A percentile compares a stretch with the other conserved stretches of the same genome.
Evolutionary conservation across 1,139 yeast genomes (phyloP).

Genomic region (Wickerhamomyces sp.): DNA sequence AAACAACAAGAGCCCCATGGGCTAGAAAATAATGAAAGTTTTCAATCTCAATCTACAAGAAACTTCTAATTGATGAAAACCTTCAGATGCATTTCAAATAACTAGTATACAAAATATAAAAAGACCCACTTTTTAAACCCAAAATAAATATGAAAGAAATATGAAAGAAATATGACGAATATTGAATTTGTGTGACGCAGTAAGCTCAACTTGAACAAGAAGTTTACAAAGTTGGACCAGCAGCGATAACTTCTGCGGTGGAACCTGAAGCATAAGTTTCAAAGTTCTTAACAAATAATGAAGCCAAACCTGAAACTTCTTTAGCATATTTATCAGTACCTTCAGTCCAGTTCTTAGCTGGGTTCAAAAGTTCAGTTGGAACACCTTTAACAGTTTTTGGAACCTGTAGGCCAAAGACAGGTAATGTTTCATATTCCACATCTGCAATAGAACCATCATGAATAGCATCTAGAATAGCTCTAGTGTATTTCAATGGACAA

Average conservation of each 20-base stretch:
- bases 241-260: slow-evolving; percentile 82
- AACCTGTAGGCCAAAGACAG: slow-evolving; percentile 80
- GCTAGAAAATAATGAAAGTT: slow-evolving; percentile 5
- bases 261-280: slow-evolving; percentile 80
- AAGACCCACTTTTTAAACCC: not conserved
- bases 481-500: slow-evolving; percentile 96
- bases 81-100: not conserved
- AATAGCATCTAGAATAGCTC: slow-evolving; percentile 93
- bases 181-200: not conserved
- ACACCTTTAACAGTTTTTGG: slow-evolving; percentile 83
- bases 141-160: not conserved
- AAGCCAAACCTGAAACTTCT: slow-evolving; percentile 74
- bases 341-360: slow-evolving; percentile 77
- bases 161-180: not conserved
- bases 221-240: slow-evolving; percentile 60
- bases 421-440: slow-evolving; percentile 79
- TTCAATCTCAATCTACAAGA: not conserved
- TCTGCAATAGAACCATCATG: slow-evolving; percentile 85
- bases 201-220: not conserved
- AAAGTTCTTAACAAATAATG: slow-evolving; percentile 81
- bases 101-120: not conserved
- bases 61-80: not conserved
- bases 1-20: slow-evolving; percentile 20
- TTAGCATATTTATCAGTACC: slow-evolving; percentile 61
- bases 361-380: slow-evolving; percentile 83